phyloP scores from a whole-genome alignment of 2,329 filamentous ascomycete species.

The Byssothecium circinans region DNA sequence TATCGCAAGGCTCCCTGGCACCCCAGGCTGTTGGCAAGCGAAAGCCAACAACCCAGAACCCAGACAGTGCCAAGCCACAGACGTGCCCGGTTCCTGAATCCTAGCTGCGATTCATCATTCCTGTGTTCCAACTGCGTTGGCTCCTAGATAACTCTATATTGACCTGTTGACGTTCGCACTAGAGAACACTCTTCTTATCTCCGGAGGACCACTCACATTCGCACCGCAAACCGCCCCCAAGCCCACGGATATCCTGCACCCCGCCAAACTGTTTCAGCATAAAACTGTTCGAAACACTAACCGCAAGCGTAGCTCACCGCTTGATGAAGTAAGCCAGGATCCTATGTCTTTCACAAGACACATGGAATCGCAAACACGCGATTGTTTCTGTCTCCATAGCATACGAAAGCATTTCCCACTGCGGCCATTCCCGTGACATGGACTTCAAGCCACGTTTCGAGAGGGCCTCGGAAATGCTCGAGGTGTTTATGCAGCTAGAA shows the following conservation, averaged over 20 bases:
- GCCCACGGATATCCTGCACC: slow-evolving; percentile 20
- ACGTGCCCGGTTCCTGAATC: slow-evolving; percentile 4
- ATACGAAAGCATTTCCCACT: slow-evolving; percentile 19
- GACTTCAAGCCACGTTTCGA: slow-evolving; percentile 9
- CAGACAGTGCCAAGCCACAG: slow-evolving; percentile 1
- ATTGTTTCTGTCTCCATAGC: slow-evolving; percentile 14
- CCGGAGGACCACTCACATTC: neutral
- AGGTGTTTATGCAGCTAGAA: neutral
- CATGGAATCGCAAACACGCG: slow-evolving; percentile 17
- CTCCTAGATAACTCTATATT: slow-evolving; percentile 3
- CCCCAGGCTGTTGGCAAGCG: slow-evolving; percentile 16
- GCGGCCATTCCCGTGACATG: slow-evolving; percentile 6
- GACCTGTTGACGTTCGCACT: slow-evolving; percentile 1
- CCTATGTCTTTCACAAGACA: slow-evolving; percentile 16
- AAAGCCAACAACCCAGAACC: slow-evolving; percentile 24
- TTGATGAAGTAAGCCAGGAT: slow-evolving; percentile 18
- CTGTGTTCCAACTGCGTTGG: slow-evolving; percentile 4
- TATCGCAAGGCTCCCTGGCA: slow-evolving; percentile 23
- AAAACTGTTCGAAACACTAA: slow-evolving; percentile 24
- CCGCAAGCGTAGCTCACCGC: slow-evolving; percentile 16
- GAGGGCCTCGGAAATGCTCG: neutral
- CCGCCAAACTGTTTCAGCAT: slow-evolving; percentile 31
- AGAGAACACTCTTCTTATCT: too few species aligned
- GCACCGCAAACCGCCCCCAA: neutral
- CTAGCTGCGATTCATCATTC: slow-evolving; percentile 5